Conservation (phyloP, 441 rosid genomes). For the Bocquillonia castaneifolia region DNA sequence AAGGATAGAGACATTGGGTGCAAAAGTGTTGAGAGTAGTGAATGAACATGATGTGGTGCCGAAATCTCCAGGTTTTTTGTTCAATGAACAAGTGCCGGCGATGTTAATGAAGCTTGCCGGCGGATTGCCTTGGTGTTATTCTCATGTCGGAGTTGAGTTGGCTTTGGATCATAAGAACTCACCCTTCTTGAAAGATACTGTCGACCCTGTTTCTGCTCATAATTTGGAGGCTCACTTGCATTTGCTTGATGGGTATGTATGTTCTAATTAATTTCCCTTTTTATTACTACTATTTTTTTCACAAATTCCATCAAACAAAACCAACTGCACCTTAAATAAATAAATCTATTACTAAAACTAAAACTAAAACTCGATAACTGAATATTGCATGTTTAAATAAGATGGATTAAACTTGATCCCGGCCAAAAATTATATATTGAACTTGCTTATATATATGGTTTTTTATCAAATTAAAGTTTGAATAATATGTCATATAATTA, state of each 20-base stretch:
- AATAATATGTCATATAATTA: too few species aligned
- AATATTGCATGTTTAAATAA: too few species aligned
- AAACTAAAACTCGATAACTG: too few species aligned
- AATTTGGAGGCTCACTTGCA: constrained; percentile 79
- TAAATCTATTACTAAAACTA: too few species aligned
- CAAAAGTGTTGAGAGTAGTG: constrained; percentile 59
- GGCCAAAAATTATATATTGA: too few species aligned
- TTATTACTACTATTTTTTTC: neutral
- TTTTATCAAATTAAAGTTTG: too few species aligned
- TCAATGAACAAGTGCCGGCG: constrained; percentile 47
- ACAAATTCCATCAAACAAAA: too few species aligned
- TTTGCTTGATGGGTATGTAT: constrained; percentile 70
- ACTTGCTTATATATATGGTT: too few species aligned
- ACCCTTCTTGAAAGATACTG: constrained; percentile 55
- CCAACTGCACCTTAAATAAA: too few species aligned
- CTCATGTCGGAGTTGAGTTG: constrained; percentile 75
- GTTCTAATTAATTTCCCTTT: neutral
- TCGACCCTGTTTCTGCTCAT: constrained; percentile 52
- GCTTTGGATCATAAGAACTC: constrained; percentile 57
- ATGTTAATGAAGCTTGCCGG: constrained; percentile 45
- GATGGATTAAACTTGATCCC: too few species aligned
- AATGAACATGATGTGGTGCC: constrained; percentile 66
- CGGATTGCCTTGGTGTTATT: constrained; percentile 77
- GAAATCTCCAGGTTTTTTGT: constrained; percentile 58
- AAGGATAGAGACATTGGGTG: constrained; percentile 51